Base-by-base conservation (phyloP, 2,329 filamentous ascomycete genomes). In the Microsporum canis region DNA sequence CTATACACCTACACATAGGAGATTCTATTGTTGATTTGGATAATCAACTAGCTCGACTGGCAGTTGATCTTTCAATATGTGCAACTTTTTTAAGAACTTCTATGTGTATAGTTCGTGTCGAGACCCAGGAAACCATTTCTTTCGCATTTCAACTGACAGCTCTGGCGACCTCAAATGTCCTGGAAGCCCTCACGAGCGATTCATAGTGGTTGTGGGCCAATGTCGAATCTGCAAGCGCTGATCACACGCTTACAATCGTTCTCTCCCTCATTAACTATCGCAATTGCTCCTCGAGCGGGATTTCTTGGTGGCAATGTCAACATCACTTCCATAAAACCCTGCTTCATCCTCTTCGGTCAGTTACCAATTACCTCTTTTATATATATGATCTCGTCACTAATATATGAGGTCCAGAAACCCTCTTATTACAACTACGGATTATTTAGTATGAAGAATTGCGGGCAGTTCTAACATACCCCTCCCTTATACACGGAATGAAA, bases 61-160 rank as follows among this genome's bases (percentile, higher is more conserved):
- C 23, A 12, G 23, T 45, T 38, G 43, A 23, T n/a, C 43, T 36
- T 69, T 68, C 65, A 58, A 63, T 61, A 81, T 81, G 79, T 81
- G 79, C 75, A 76, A 80, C 69, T 88, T 86, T 69, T 87, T 84
- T 68, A 88, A 87, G 68, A 88, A 88, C 73, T 89, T 86, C 72
- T 89, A 88, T 74, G 85, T 90, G 72, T 89, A 89, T 75, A 85
- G 84, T 61, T 80, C 82, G 49, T 90, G 87, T 69, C 73, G 80
- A 61, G 85, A 89, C 69, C 87, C 86, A 0, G 83, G 83, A 45
- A 79, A 82, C 14, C 87, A 90, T 72, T 89, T 88, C 73, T 86
- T 88, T 71, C 80, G 82, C 65, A 88, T 85, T 1, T 84, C 84
- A 0, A 78, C 86, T 59, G 87, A 90, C 67, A 86, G 86, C 61